phyloP scores from a whole-genome alignment of 164 flowering plant species.

The Protea cynaroides region DNA sequence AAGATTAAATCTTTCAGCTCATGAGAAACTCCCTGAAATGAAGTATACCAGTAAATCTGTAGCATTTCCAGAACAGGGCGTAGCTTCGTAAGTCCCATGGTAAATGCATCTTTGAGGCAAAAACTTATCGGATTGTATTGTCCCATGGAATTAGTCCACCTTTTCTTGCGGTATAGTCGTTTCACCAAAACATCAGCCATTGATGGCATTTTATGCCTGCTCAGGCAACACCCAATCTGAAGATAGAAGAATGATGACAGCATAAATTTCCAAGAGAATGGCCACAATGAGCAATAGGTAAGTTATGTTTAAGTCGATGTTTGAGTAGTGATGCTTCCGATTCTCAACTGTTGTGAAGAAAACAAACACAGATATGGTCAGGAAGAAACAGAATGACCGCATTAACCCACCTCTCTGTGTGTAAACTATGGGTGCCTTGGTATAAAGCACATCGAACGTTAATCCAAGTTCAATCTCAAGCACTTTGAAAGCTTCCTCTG shows the following conservation, averaged over 20 bases:
- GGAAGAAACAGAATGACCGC: background rate
- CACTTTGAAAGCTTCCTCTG: constrained; percentile 10
- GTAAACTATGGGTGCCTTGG: constrained; percentile 8
- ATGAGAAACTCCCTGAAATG: background rate
- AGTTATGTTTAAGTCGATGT: background rate
- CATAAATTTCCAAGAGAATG: constrained; percentile 1
- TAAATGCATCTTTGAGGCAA: background rate
- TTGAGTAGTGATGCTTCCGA: background rate
- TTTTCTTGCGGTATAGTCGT: background rate
- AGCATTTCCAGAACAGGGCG: background rate
- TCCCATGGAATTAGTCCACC: constrained; percentile 21
- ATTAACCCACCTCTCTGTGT: background rate
- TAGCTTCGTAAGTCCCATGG: background rate
- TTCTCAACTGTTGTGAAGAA: too few species aligned
- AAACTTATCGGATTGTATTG: constrained; percentile 8
- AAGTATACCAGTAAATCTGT: background rate
- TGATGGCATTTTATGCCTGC: background rate
- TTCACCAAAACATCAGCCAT: too few species aligned
- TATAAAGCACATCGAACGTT: constrained; percentile 15
- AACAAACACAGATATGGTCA: background rate
- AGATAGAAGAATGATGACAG: background rate
- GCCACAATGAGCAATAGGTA: constrained; percentile 7
- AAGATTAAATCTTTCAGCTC: constrained; percentile 7
- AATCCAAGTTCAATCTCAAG: constrained; percentile 19
- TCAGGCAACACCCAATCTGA: constrained; percentile 6